Base-by-base conservation (phyloP, 2,329 filamentous ascomycete genomes). In the Emergomyces pasteurianus region DNA sequence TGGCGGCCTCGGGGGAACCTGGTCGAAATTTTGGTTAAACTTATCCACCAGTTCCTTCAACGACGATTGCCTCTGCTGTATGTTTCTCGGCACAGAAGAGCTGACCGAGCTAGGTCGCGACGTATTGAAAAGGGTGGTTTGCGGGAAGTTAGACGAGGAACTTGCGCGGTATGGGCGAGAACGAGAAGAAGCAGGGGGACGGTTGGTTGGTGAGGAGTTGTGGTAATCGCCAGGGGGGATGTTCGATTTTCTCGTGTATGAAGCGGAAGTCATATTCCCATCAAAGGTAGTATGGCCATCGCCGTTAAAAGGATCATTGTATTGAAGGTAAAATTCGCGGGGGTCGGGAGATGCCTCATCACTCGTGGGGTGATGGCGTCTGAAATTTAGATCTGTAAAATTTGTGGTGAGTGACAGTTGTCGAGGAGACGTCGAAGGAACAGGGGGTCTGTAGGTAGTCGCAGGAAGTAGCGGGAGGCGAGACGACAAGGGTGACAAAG, bases 31-130 rank as follows among this genome's bases (percentile, higher is more conserved):
- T 69, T 86, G 84, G 72, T 92, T 88, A 75, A 92, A 94, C 60
- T 83, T 86, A 73, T 86, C 89, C 68, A 89, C 86, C 64, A 94
- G 79, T 70, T 94, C 89, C 74, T 87, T 90, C 66, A 94, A 88
- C 63, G 87, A 92, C n/a, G 85, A 80, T 65, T 87, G 81, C 65
- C 76, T 74, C 64, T 66, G 74, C 67, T 71, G 70, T 36, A 63
- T 61, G 28, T 63, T 61, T 34, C 67, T 59, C 28, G 60, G 65
- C 31, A 43, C 60, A 18, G 54, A 31, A 7, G 54, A n/a, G 14
- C 26, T 49, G 42, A 58, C n/a, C 28, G 56, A 58, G 43, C 40
- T 38, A 12, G 56, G 56, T 9, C 56, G 42, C 12, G 56, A 38
- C 16, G 42, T 3, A 43, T 54, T 59, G 53, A 57, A 57, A 18